Conservation (phyloP, 2,329 filamentous ascomycete genomes). For the Neofusicoccum parvum region DNA sequence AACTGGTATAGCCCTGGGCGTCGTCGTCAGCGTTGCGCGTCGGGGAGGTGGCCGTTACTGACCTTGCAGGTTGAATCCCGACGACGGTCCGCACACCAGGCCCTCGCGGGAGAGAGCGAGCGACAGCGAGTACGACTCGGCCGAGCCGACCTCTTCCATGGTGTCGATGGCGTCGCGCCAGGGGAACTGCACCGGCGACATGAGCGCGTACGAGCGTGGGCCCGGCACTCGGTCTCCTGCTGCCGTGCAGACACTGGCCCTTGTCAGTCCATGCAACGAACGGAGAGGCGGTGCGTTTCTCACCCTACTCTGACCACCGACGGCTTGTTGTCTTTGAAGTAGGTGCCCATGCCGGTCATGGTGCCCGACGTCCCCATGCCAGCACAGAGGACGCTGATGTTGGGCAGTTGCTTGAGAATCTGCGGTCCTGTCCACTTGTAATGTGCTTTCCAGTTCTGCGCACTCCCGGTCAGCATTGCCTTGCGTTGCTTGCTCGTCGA, state of each 20-base stretch:
- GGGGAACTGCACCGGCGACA: constrained; percentile 58
- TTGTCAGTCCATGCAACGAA: not conserved
- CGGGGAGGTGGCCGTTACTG: not conserved
- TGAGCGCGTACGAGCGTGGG: constrained; percentile 54
- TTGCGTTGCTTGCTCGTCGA: no score
- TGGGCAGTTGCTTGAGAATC: constrained; percentile 58
- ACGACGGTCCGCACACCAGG: constrained; percentile 62
- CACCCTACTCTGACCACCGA: constrained; percentile 28
- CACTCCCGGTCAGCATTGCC: not conserved
- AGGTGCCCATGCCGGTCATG: constrained; percentile 41
- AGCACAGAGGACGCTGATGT: constrained; percentile 59
- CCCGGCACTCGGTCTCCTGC: constrained; percentile 61
- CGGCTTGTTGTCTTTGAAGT: constrained; percentile 52
- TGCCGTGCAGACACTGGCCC: constrained; percentile 56
- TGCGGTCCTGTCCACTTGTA: constrained; percentile 63
- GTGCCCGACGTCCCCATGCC: constrained; percentile 61
- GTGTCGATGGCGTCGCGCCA: constrained; percentile 59
- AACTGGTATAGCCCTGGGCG: constrained; percentile 49
- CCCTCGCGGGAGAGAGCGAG: constrained; percentile 60
- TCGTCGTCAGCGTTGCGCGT: not conserved
- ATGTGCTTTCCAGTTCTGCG: constrained; percentile 58
- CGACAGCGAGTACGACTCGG: constrained; percentile 57
- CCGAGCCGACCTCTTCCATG: constrained; percentile 59
- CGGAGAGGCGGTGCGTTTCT: not conserved
- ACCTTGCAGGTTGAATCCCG: constrained; percentile 57